phyloP scores from a whole-genome alignment of 1,139 yeast genomes.

The Meyerozyma smithsonii region DNA sequence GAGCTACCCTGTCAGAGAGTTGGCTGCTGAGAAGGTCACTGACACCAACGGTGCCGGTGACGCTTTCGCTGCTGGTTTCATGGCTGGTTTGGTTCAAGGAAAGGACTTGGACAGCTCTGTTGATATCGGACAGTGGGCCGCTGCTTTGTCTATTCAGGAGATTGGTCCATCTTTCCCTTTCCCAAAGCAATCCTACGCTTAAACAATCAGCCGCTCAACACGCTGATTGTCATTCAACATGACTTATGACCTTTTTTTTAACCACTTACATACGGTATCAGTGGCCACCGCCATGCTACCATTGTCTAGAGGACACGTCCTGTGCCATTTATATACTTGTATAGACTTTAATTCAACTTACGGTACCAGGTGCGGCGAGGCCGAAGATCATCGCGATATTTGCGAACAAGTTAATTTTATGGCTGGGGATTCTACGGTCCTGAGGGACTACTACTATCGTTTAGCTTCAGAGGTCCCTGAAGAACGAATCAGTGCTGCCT shows the following conservation, averaged over 20 bases:
- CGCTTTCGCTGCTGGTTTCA: slow-evolving; percentile 96
- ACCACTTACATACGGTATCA: neutral
- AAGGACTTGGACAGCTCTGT: slow-evolving; percentile 58
- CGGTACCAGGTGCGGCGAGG: neutral
- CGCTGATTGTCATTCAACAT: slow-evolving; percentile 2
- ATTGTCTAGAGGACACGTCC: neutral
- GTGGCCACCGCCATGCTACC: neutral
- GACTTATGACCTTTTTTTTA: slow-evolving; percentile 1
- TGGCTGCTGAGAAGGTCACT: slow-evolving; percentile 60
- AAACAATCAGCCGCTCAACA: slow-evolving; percentile 4
- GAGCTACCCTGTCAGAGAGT: slow-evolving; percentile 64
- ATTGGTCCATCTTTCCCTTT: slow-evolving; percentile 93
- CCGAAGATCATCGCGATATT: neutral
- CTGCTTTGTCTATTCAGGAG: slow-evolving; percentile 84
- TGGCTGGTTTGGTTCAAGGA: slow-evolving; percentile 82
- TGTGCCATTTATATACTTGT: neutral
- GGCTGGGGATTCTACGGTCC: slow-evolving; percentile 33
- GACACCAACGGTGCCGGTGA: slow-evolving; percentile 99
- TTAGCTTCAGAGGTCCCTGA: slow-evolving; percentile 72
- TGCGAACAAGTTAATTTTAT: neutral
- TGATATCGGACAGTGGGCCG: slow-evolving; percentile 96
- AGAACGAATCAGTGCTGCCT: slow-evolving; percentile 73
- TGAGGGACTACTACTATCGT: slow-evolving; percentile 71
- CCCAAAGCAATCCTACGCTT: slow-evolving; percentile 59
- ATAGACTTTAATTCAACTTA: slow-evolving; percentile 3